Base-by-base conservation (phyloP, 495 filamentous ascomycete genomes). In the Pyrenopolyporus hunteri region DNA sequence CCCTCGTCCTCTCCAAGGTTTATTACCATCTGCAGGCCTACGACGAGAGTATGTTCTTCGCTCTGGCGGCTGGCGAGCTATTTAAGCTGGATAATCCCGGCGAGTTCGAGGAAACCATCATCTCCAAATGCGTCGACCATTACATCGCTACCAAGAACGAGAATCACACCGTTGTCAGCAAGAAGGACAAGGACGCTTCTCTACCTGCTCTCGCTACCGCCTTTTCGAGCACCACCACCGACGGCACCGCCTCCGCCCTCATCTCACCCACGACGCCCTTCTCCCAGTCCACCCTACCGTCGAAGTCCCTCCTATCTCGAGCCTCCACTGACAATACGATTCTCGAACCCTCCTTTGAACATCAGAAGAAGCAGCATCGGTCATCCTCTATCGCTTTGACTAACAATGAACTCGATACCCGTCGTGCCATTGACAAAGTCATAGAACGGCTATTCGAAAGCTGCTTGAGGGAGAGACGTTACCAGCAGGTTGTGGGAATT, bases 11-110 rank as follows among this genome's bases (percentile, higher is more conserved):
- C 46, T 89, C 95, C 57, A 98, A 98, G 80, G 91, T 98, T 62
- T 99, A 98, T 76, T 99, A 97, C 72, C 93, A 99, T 71, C 86
- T 99, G 40, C 90, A 95, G 77, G 95, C 96, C 76, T 98, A 98
- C 78, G 92, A 97, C 70, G 94, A 98, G 82, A 96, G 93, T 74
- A 98, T 99, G 95, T 88, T 89, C 17, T 97, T 99, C 76, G 95
- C 95, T 45, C 83, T 99, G 9, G 93, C 91, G 26, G 93, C 95
- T 14, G 95, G 95, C 31, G 93, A 97, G 65, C 83, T 97, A 19
- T 97, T 99, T 80, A 87, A 94, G 78, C 81, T 99, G 53, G 89
- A 97, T 61, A 85, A 87, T 50, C 87, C 89, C 43, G 91, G 92
- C 72, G 95, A 99, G 80, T 99, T 95, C 71, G 95, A 98, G 73